phyloP scores from a whole-genome alignment of 176 grass and related monocot genomes.

The Pharus latifolius region DNA sequence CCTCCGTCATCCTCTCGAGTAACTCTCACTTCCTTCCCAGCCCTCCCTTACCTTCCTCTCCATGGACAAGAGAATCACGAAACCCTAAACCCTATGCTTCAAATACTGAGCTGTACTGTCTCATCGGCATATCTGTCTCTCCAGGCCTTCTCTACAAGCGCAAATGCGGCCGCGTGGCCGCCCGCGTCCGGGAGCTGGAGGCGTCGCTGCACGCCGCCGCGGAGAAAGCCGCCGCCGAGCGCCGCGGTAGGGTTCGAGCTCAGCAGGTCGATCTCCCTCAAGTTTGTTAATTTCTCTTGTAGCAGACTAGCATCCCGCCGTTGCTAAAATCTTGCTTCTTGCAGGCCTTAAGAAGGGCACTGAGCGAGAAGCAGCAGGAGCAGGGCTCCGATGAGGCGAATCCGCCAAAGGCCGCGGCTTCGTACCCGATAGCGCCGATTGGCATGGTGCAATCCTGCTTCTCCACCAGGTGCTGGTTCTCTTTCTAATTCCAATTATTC shows the following conservation, averaged over 20 bases:
- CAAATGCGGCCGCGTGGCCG: constrained; percentile 28
- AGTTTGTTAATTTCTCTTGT: neutral
- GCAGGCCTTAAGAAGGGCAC: constrained; percentile 55
- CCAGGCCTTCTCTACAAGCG: constrained; percentile 41
- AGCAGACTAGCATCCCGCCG: neutral
- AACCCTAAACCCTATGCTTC: neutral
- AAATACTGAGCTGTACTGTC: neutral
- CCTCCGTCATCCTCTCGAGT: constrained; percentile 37
- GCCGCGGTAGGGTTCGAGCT: constrained; percentile 57
- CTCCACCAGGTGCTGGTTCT: constrained; percentile 55
- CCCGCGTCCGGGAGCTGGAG: constrained; percentile 47
- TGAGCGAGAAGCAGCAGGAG: constrained; percentile 29
- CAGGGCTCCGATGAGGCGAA: neutral
- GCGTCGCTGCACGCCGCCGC: constrained; percentile 22
- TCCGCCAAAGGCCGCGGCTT: neutral
- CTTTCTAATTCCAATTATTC: neutral
- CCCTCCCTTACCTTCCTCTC: neutral
- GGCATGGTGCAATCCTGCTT: constrained; percentile 73
- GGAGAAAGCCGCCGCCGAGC: constrained; percentile 67
- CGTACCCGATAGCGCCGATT: constrained; percentile 68
- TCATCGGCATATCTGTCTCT: neutral
- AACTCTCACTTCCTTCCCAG: neutral
- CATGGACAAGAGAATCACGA: neutral
- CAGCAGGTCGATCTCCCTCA: constrained; percentile 56
- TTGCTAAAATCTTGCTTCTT: neutral